These are phyloP conservation scores for Sporothrix globosa DNA, from an alignment of 2,329 filamentous ascomycete genomes.

Conservation along the genomic window DNA sequence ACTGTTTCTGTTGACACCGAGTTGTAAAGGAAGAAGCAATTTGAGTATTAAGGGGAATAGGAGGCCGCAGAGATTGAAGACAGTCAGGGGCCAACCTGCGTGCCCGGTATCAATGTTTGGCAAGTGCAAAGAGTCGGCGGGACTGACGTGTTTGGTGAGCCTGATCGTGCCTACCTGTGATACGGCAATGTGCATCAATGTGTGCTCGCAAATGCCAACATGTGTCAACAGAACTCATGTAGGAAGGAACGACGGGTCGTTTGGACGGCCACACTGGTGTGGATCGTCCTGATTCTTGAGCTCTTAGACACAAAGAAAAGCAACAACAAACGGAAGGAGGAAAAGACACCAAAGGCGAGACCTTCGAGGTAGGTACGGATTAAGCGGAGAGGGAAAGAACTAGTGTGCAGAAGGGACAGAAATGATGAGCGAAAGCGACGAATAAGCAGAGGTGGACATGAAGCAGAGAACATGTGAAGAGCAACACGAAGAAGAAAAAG, in stretches of 20 bases:
- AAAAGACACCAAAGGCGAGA: background rate
- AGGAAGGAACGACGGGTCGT: slow-evolving; percentile 16
- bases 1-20: background rate
- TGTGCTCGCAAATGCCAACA: background rate
- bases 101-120: too few species aligned
- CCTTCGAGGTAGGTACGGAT: slow-evolving; percentile 9
- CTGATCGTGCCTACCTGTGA: background rate
- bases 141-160: too few species aligned
- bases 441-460: background rate
- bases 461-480: background rate
- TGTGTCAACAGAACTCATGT: background rate
- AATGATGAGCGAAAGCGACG: background rate
- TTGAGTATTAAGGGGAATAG: background rate
- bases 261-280: slow-evolving; percentile 13
- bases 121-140: too few species aligned
- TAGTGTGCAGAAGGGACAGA: background rate
- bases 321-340: slow-evolving; percentile 4
- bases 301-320: background rate
- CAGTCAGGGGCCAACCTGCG: background rate
- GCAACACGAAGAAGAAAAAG: background rate
- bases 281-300: background rate
- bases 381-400: slow-evolving; percentile 1
- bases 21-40: background rate
- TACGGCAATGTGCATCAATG: background rate
- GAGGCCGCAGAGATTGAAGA: background rate